Evolutionary conservation across 768 basidiomycete genomes (phyloP).

Genomic region (Xanthoconium stramineum): DNA sequence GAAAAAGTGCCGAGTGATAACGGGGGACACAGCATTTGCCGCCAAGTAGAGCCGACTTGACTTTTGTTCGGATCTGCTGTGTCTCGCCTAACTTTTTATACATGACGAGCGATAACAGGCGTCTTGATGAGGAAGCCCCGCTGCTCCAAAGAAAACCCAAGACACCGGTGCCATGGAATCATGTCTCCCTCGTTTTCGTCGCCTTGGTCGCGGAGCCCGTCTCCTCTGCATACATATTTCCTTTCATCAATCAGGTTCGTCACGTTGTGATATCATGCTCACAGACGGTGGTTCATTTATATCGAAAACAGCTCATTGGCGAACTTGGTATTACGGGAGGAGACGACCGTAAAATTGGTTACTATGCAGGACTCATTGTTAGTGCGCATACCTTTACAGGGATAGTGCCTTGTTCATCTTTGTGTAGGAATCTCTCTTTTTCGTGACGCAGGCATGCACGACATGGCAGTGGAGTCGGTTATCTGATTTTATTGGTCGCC

Average conservation of each 20-base stretch:
- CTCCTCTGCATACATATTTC: constrained; percentile 56
- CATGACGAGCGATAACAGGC: constrained; percentile 28
- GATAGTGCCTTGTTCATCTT: background rate
- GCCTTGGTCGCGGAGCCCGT: constrained; percentile 57
- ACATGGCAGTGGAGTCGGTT: constrained; percentile 62
- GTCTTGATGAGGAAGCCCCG: constrained; percentile 41
- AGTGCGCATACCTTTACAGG: constrained; percentile 24
- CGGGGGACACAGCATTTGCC: too few species aligned
- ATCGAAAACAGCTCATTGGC: constrained; percentile 47
- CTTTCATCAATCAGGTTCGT: constrained; percentile 58
- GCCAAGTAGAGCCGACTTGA: too few species aligned
- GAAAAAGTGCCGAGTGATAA: too few species aligned
- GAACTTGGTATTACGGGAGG: constrained; percentile 65
- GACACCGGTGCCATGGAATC: constrained; percentile 51
- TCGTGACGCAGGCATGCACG: constrained; percentile 52
- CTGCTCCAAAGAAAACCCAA: constrained; percentile 35
- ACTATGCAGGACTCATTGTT: constrained; percentile 61
- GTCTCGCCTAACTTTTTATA: background rate
- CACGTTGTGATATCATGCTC: background rate
- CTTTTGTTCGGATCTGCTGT: too few species aligned
- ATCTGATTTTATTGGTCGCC: constrained; percentile 59
- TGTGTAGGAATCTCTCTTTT: constrained; percentile 61
- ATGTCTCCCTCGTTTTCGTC: constrained; percentile 47
- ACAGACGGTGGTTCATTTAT: background rate
- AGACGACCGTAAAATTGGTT: constrained; percentile 57